These are phyloP conservation scores for Pyrenopolyporus hunteri DNA, from an alignment of 495 filamentous ascomycete genomes.

Conservation along the genomic window DNA sequence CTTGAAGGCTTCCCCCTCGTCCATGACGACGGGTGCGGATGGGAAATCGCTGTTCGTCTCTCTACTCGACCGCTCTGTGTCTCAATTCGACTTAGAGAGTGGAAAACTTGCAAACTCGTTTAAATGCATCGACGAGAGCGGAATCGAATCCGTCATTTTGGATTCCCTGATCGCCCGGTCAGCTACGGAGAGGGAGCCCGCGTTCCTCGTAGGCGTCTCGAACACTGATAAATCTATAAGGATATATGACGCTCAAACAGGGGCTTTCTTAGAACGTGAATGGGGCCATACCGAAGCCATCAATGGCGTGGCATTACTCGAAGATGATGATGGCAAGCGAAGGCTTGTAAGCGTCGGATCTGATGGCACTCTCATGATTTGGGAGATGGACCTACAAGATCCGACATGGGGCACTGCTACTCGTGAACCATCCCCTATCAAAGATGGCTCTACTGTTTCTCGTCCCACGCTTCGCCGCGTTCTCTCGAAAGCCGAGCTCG, in stretches of 20 bases:
- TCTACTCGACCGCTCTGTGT: conserved; percentile 80
- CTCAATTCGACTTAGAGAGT: conserved; percentile 72
- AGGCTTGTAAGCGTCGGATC: conserved; percentile 76
- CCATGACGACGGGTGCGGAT: conserved; percentile 72
- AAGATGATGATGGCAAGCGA: conserved; percentile 57
- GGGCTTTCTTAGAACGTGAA: conserved; percentile 79
- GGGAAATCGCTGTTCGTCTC: conserved; percentile 73
- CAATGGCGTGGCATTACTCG: conserved; percentile 78
- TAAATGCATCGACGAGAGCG: conserved; percentile 77
- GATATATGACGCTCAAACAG: conserved; percentile 79
- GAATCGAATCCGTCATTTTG: conserved; percentile 80
- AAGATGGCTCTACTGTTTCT: conserved; percentile 56
- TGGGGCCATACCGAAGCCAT: conserved; percentile 95
- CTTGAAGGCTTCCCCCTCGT: conserved; percentile 82
- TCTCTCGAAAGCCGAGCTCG: conserved; percentile 76
- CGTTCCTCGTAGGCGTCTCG: conserved; percentile 79
- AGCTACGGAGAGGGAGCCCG: conserved; percentile 42
- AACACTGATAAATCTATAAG: conserved; percentile 94
- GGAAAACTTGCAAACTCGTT: conserved; percentile 77
- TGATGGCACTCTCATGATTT: conserved; percentile 87
- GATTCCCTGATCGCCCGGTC: conserved; percentile 70
- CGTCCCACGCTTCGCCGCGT: conserved; percentile 74
- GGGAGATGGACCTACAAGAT: conserved; percentile 64
- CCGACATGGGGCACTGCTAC: conserved; percentile 39
- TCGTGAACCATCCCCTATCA: conserved; percentile 58